Conservation (phyloP, 176 grass and related monocot genomes). For the Bolboschoenus planiculmis region DNA sequence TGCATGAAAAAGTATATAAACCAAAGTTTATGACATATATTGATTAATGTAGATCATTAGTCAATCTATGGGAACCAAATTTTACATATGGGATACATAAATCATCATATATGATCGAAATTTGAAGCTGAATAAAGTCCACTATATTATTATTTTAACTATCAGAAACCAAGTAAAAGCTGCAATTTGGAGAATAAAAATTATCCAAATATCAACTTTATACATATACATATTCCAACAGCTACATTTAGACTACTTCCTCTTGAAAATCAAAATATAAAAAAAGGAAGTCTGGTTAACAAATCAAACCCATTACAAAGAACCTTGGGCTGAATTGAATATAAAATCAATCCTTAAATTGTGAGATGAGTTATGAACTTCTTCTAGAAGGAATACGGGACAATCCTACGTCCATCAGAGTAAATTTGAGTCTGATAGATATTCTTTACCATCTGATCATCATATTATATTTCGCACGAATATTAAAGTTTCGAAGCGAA, state of each 20-base stretch:
- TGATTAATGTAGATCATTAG: not conserved
- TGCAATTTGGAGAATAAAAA: not conserved
- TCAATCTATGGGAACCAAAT: not conserved
- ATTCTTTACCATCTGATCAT: no score
- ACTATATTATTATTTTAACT: not conserved
- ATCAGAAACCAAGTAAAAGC: not conserved
- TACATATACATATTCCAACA: not conserved
- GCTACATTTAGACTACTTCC: not conserved
- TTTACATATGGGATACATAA: not conserved
- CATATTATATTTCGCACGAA: no score
- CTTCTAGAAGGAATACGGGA: no score
- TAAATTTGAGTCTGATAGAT: no score
- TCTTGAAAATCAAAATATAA: constrained; percentile 9
- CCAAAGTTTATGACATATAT: not conserved
- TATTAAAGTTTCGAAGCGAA: no score
- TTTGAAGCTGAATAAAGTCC: not conserved
- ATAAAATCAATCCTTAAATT: not conserved
- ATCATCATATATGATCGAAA: not conserved
- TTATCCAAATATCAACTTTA: not conserved
- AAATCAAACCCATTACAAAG: not conserved
- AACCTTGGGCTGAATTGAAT: not conserved
- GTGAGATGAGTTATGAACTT: not conserved
- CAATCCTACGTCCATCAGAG: no score
- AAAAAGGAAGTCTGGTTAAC: not conserved
- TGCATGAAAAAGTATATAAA: not conserved